A percentile compares a stretch with the other conserved stretches of the same genome.
Evolutionary conservation across 139 green algal genomes (phyloP).

Genomic region (Chlamydomonas schloesseri): DNA sequence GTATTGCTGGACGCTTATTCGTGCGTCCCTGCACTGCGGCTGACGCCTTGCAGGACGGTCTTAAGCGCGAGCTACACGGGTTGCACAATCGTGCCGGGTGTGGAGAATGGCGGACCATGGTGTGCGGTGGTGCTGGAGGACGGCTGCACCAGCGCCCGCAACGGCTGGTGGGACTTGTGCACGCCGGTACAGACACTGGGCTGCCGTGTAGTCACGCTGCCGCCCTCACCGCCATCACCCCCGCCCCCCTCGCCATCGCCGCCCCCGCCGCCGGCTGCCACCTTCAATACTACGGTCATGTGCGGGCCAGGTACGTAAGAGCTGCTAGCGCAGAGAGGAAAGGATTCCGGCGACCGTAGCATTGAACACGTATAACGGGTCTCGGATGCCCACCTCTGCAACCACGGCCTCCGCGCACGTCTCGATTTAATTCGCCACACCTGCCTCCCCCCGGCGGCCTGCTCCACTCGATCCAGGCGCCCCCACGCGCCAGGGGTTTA

Average conservation of each 20-base stretch:
- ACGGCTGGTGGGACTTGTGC: not conserved
- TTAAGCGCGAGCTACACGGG: not conserved
- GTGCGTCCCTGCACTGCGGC: too few relatives aligned
- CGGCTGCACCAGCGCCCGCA: not conserved
- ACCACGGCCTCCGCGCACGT: too few relatives aligned
- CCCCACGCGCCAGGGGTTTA: not conserved
- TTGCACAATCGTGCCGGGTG: not conserved
- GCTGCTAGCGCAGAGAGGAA: too few relatives aligned
- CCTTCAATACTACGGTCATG: not conserved
- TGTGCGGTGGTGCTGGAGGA: not conserved
- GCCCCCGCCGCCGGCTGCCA: not conserved
- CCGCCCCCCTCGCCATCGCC: not conserved
- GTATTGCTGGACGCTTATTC: too few relatives aligned
- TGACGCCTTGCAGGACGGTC: too few relatives aligned
- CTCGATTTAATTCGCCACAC: too few relatives aligned
- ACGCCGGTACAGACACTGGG: not conserved
- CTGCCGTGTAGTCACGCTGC: not conserved
- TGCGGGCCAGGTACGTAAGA: constrained; percentile 1
- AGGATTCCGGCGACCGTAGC: too few relatives aligned
- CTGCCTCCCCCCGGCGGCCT: too few relatives aligned
- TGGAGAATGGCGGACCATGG: not conserved
- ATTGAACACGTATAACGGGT: too few relatives aligned
- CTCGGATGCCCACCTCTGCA: too few relatives aligned
- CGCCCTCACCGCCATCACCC: not conserved
- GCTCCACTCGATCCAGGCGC: not conserved